Conservation (phyloP, 2,329 filamentous ascomycete species). For the Monilinia vaccinii-corymbosi region DNA sequence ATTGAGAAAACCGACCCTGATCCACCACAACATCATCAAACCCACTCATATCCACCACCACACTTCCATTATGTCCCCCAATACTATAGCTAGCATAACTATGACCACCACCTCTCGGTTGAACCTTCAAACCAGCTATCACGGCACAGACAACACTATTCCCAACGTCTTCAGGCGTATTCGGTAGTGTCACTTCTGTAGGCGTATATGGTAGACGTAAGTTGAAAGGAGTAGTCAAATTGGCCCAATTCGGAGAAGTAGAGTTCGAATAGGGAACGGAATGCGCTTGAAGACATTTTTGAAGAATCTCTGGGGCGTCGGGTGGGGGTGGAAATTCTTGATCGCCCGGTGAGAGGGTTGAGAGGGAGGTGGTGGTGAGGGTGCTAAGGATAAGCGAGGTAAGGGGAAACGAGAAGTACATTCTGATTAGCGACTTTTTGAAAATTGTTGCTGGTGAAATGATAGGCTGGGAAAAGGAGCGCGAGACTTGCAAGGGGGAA, state of each 20-base stretch:
- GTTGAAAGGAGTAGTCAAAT: constrained; percentile 17
- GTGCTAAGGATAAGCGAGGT: background rate
- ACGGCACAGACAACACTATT: constrained; percentile 39
- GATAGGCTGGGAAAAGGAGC: background rate
- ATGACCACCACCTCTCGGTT: constrained; percentile 44
- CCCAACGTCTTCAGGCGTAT: constrained; percentile 31
- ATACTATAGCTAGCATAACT: constrained; percentile 39
- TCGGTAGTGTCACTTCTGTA: constrained; percentile 17
- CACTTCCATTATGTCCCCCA: constrained; percentile 41
- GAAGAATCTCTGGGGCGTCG: background rate
- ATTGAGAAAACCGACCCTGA: constrained; percentile 5
- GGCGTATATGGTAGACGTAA: constrained; percentile 17
- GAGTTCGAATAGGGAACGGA: constrained; percentile 4
- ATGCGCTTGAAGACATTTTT: background rate
- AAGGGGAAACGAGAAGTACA: background rate
- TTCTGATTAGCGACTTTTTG: background rate
- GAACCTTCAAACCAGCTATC: constrained; percentile 36
- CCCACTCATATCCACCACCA: constrained; percentile 46
- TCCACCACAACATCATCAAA: constrained; percentile 45
- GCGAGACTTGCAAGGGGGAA: background rate
- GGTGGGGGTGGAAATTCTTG: background rate
- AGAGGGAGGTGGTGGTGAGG: background rate
- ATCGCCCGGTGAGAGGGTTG: background rate
- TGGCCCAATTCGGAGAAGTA: constrained; percentile 7
- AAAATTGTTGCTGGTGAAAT: background rate